phyloP scores from a whole-genome alignment of 2,329 filamentous ascomycete species.

The Rutstroemia sp. region DNA sequence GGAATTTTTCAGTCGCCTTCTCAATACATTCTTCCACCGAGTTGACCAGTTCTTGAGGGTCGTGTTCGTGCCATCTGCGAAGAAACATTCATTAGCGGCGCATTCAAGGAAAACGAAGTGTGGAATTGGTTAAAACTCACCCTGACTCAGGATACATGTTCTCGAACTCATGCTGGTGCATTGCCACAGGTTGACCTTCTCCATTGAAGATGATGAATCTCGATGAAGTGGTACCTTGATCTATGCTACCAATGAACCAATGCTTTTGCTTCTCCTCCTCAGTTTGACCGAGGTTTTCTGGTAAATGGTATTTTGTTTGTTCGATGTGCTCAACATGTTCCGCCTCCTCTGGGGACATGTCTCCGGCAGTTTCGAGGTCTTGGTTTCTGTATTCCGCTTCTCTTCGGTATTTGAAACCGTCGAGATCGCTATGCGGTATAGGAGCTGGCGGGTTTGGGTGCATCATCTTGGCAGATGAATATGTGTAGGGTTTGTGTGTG shows the following conservation, averaged over 20 bases:
- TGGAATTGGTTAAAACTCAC: conserved; percentile 42
- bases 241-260: conserved; percentile 78
- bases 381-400: conserved; percentile 1
- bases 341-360: conserved; percentile 5
- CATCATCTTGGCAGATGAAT: conserved; percentile 5
- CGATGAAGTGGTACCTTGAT: conserved; percentile 85
- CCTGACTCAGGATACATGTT: conserved; percentile 81
- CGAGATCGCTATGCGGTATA: background rate
- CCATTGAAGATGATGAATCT: conserved; percentile 87
- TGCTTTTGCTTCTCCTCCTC: conserved; percentile 31
- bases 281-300: conserved; percentile 15
- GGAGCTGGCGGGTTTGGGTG: conserved; percentile 1
- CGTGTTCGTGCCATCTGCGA: conserved; percentile 75
- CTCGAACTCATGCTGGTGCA: conserved; percentile 79
- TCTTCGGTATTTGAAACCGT: background rate
- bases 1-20: conserved; percentile 60
- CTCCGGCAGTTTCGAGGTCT: conserved; percentile 9
- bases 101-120: background rate
- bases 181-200: conserved; percentile 67
- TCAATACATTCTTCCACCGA: conserved; percentile 73
- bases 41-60: conserved; percentile 64
- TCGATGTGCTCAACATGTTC: conserved; percentile 21
- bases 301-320: conserved; percentile 16
- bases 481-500: background rate
- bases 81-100: conserved; percentile 11